phyloP scores from a whole-genome alignment of 164 flowering plant species.

The Stephania cephalantha region DNA sequence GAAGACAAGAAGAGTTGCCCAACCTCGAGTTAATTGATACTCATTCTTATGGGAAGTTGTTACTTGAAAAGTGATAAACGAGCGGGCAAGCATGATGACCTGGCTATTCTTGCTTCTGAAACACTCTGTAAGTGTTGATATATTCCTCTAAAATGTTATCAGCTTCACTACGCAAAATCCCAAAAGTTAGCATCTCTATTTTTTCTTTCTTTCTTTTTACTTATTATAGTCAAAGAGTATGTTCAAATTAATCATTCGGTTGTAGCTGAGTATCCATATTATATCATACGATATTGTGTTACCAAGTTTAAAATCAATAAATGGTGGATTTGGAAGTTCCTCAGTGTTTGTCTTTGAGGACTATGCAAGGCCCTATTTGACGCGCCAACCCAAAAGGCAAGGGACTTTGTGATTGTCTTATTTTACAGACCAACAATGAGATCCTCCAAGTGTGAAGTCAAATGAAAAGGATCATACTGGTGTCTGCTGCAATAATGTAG shows the following conservation, averaged over 20 bases:
- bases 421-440: background rate
- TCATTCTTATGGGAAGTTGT: slow-evolving; percentile 29
- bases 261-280: no score
- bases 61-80: slow-evolving; percentile 32
- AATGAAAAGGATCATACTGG: background rate
- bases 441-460: background rate
- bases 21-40: background rate
- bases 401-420: background rate
- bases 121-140: slow-evolving; percentile 30
- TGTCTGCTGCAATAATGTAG: no score
- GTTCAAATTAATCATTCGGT: no score
- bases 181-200: background rate
- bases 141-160: background rate
- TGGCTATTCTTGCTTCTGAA: slow-evolving; percentile 66
- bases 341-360: background rate
- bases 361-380: background rate
- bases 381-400: background rate
- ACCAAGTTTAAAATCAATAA: background rate
- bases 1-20: background rate
- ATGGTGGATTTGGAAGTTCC: background rate
- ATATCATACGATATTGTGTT: background rate
- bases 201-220: no score
- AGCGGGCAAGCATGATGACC: slow-evolving; percentile 63
- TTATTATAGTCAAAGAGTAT: no score
- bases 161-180: background rate